A percentile compares a stretch with the other conserved stretches of the same genome.
These are phyloP conservation scores for Yamadazyma atlantica DNA, from an alignment of 1,139 yeast genomes.

Conservation along the genomic window DNA sequence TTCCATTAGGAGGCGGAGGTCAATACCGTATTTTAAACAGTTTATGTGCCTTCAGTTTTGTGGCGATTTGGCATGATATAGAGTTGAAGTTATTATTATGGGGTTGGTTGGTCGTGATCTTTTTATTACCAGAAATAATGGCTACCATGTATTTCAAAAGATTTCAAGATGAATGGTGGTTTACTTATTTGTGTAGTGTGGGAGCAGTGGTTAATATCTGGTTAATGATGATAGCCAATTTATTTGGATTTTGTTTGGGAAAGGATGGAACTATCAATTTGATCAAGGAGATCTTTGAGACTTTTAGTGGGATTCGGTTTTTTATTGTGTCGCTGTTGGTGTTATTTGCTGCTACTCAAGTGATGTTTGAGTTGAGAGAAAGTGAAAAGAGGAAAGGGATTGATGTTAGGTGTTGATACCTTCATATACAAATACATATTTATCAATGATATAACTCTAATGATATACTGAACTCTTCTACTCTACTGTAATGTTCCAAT, in stretches of 20 bases:
- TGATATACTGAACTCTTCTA: too few species aligned
- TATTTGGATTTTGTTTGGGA: slow-evolving; percentile 93
- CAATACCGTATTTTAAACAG: slow-evolving; percentile 68
- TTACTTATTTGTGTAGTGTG: slow-evolving; percentile 74
- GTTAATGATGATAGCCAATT: slow-evolving; percentile 98
- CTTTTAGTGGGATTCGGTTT: slow-evolving; percentile 65
- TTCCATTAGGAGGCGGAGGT: slow-evolving; percentile 85
- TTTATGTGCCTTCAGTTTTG: slow-evolving; percentile 89
- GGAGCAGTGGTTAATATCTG: slow-evolving; percentile 92
- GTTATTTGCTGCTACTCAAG: slow-evolving; percentile 82
- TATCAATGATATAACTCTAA: too few species aligned
- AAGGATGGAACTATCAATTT: slow-evolving; percentile 75
- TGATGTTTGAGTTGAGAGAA: slow-evolving; percentile 93
- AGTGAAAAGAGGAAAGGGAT: slow-evolving; percentile 82
- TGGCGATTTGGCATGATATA: slow-evolving; percentile 98
- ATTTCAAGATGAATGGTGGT: slow-evolving; percentile 61
- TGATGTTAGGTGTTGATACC: slow-evolving; percentile 65
- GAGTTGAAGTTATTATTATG: slow-evolving; percentile 81
- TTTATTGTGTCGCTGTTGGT: slow-evolving; percentile 63
- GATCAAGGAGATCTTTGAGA: slow-evolving; percentile 68
- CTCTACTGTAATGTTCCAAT: too few species aligned
- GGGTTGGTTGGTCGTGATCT: slow-evolving; percentile 94
- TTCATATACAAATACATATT: background rate
- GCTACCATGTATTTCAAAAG: slow-evolving; percentile 51
- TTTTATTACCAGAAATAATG: slow-evolving; percentile 81